phyloP scores from a whole-genome alignment of 169 alveolate genomes.

The Plasmodium berghei region DNA sequence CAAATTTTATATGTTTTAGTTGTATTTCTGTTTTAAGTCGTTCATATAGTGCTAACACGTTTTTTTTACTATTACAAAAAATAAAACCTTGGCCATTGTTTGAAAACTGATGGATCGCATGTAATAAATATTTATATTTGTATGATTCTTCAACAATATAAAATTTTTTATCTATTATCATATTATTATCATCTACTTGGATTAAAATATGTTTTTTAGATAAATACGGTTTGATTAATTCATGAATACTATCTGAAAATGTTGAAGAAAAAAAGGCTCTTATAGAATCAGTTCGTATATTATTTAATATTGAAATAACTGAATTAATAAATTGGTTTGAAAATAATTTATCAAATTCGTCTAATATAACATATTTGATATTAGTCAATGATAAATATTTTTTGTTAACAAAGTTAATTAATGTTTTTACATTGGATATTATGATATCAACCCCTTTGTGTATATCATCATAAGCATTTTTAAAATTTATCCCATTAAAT shows the following conservation, averaged over 20 bases:
- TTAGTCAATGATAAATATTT: conserved; percentile 27
- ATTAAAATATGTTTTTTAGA: conserved; percentile 47
- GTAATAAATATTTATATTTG: conserved; percentile 19
- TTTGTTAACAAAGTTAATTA: conserved; percentile 67
- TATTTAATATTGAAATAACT: conserved; percentile 44
- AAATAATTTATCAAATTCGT: conserved; percentile 72
- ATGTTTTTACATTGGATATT: conserved; percentile 68
- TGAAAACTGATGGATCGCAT: neutral
- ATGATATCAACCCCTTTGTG: conserved; percentile 47
- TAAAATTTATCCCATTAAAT: conserved; percentile 57
- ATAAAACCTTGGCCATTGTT: conserved; percentile 93
- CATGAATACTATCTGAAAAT: conserved; percentile 32
- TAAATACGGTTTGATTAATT: conserved; percentile 31
- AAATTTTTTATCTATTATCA: conserved; percentile 34
- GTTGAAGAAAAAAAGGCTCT: conserved; percentile 64
- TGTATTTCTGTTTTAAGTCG: conserved; percentile 91
- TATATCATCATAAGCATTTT: conserved; percentile 58
- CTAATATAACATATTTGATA: conserved; percentile 55
- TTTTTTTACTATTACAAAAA: conserved; percentile 98
- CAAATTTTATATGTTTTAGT: conserved; percentile 74
- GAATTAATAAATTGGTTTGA: conserved; percentile 39
- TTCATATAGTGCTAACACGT: conserved; percentile 94
- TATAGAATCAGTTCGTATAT: conserved; percentile 56
- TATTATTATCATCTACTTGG: conserved; percentile 47
- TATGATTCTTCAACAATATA: conserved; percentile 43